Base-by-base conservation (phyloP, 805 yeast species). In the Saturnispora galanensis region DNA sequence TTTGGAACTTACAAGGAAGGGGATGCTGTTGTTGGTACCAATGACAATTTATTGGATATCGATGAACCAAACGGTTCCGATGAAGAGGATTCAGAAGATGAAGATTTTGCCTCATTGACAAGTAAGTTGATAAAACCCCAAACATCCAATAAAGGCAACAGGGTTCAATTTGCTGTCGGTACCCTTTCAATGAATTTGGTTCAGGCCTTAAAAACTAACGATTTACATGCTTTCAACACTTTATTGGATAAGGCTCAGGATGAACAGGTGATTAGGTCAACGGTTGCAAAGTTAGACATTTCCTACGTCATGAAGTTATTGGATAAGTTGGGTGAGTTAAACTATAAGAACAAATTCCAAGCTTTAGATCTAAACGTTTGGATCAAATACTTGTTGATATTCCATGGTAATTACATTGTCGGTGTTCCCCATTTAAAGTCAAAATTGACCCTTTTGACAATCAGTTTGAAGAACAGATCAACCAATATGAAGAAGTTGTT, bases 131-230 rank as follows among this genome's bases (percentile, higher is more conserved):
- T 73, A 5, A 42, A 45, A 30, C 33, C 46, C 29, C 33, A 28
- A 30, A 47, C 41, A 41, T 60, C 52, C 46, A 59, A 46, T 50
- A 60, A 30, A 45, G 52, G 56, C 37, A 62, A 64, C 48, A 67
- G 67, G 47, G 73, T 74, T 49, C 71, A 70, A 45, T 76, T 79
- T 16, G 73, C 78, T 8, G 76, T 84, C 5, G 95, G 93, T 42
- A 78, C 96, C 1, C 74, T 89, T 48, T 77, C 96, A 1, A 79
- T 84, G 1, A 77, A 93, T n/a, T 69, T 93, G 38, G 70, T 89
- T 11, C 98, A 93, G 66, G 90, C 98, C 0, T 70, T 93, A 50
- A 80, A 77, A 55, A 80, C 94, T 16, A 85, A 84, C 56, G 99
- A 93, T 60, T 88, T 81, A 55, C 68, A 93, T 9, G 68, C 93